Conservation (phyloP, 1,139 yeast species). For the Magnusiomyces magnusii region DNA sequence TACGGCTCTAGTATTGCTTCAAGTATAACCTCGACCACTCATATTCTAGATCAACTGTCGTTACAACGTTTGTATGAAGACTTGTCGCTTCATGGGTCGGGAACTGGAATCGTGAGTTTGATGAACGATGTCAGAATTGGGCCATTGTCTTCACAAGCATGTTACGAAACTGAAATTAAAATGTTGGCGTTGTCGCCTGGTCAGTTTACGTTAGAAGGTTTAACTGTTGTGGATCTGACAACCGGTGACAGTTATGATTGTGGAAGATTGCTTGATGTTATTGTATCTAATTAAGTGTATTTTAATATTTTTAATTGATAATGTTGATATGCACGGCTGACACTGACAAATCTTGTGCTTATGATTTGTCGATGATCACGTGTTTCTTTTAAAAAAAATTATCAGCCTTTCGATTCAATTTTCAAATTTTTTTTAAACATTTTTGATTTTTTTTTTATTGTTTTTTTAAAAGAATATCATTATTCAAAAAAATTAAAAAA, state of each 20-base stretch:
- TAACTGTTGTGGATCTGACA: slow-evolving; percentile 52
- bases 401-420: too few species aligned
- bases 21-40: slow-evolving; percentile 15
- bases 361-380: too few species aligned
- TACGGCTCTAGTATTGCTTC: slow-evolving; percentile 1
- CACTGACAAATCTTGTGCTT: too few species aligned
- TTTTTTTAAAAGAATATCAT: too few species aligned
- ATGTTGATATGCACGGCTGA: too few species aligned
- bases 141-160: slow-evolving; percentile 52
- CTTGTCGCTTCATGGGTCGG: not conserved
- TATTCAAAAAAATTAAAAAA: too few species aligned
- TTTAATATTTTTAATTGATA: too few species aligned
- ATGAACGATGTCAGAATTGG: slow-evolving; percentile 61
- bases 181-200: slow-evolving; percentile 61
- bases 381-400: too few species aligned
- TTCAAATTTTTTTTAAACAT: too few species aligned
- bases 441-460: too few species aligned
- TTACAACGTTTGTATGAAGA: slow-evolving; percentile 23
- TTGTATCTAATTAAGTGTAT: slow-evolving; percentile 42
- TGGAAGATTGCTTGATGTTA: slow-evolving; percentile 62
- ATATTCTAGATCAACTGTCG: slow-evolving; percentile 34
- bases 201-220: slow-evolving; percentile 55
- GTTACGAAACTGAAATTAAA: slow-evolving; percentile 56
- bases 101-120: slow-evolving; percentile 44
- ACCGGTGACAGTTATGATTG: slow-evolving; percentile 68